Percentiles rank a stretch among this genome's conserved stretches.
These are phyloP conservation scores for Fragilaria crotonensis DNA, from an alignment of 108 stramenopile species.

Conservation along the genomic window DNA sequence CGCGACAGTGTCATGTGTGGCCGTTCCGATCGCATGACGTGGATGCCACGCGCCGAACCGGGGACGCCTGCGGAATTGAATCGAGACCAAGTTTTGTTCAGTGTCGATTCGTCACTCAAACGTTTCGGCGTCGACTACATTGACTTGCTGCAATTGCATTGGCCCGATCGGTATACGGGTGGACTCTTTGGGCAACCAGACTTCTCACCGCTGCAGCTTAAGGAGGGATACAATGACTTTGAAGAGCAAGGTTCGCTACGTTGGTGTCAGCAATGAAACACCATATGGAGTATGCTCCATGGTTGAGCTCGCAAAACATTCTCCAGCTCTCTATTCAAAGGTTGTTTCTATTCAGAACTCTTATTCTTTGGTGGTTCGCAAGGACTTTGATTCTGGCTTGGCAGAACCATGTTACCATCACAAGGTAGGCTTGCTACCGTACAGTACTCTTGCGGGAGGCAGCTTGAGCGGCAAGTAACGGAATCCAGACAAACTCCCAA, in stretches of 20 bases:
- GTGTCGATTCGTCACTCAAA: constrained; percentile 73
- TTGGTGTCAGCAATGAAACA: constrained; percentile 89
- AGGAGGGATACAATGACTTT: constrained; percentile 49
- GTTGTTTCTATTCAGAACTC: constrained; percentile 82
- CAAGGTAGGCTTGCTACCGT: constrained; percentile 84
- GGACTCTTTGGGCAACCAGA: constrained; percentile 77
- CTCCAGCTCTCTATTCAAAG: constrained; percentile 65
- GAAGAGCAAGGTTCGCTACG: constrained; percentile 83
- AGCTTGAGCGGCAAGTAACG: constrained; percentile 77
- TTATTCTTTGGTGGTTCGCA: constrained; percentile 81
- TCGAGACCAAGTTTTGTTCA: constrained; percentile 66
- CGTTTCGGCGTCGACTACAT: constrained; percentile 87
- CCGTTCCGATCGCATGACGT: constrained; percentile 47
- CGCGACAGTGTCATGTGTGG: constrained; percentile 71
- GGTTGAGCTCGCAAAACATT: constrained; percentile 52
- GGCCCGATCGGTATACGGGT: constrained; percentile 85
- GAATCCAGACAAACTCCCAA: constrained; percentile 20
- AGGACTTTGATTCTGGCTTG: constrained; percentile 81
- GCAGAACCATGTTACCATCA: constrained; percentile 83
- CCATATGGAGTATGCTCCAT: constrained; percentile 85
- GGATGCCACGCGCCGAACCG: constrained; percentile 65
- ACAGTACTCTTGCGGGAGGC: constrained; percentile 87
- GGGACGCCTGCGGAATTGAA: constrained; percentile 34
- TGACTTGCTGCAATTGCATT: constrained; percentile 90
- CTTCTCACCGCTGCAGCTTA: constrained; percentile 41